Evolutionary conservation across 768 basidiomycete species (phyloP), one percentile per base, ranked within the genome.

Genomic region (Auriscalpium vulgare): DNA sequence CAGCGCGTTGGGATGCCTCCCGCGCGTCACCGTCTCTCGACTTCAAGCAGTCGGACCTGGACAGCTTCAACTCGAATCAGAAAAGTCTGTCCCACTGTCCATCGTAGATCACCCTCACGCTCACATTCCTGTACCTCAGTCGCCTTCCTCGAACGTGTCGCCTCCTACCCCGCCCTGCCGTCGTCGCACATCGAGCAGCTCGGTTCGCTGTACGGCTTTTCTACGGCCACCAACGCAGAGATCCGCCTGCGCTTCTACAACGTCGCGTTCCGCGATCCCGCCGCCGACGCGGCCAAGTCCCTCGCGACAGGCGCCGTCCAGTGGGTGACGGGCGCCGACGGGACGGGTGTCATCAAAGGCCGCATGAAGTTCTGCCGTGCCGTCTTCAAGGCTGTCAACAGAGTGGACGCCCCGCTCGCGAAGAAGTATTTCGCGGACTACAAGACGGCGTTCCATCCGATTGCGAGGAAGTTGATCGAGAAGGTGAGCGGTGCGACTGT

Each of bases 311-410:
- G 78, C 19, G 88, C 84, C 0, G 79, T 75, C 0, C 73, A 78
- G 29, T 91, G 89, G 88, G 79, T 90, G 19, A 78, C 83, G 13
- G 88, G 85, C 2, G 71, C 62, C 16, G 70, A 84, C 60, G 82
- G 74, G 23, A 77, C 76, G 23, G 83, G 79, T 1, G 70, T 80
- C 29, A 72, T 91, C 55, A 86, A 88, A 63, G 89, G 89, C 10
- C 75, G 89, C 37, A 91, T 91, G 88, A 91, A 91, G 66, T 90
- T 90, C 72, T 91, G 89, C 68, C 70, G 89, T 48, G 85, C 87
- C 0, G 70, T 81, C 6, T 83, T 91, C 65, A 70, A 80, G 37
- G 79, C 73, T 0, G 77, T 83, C 17, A 69, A 65, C 35, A 75
- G 75, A 56, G 83, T 84, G 19, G 73, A 91, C 63, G 63, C 66